phyloP scores from a whole-genome alignment of 2,329 filamentous ascomycete species.

The Sporothrix globosa region DNA sequence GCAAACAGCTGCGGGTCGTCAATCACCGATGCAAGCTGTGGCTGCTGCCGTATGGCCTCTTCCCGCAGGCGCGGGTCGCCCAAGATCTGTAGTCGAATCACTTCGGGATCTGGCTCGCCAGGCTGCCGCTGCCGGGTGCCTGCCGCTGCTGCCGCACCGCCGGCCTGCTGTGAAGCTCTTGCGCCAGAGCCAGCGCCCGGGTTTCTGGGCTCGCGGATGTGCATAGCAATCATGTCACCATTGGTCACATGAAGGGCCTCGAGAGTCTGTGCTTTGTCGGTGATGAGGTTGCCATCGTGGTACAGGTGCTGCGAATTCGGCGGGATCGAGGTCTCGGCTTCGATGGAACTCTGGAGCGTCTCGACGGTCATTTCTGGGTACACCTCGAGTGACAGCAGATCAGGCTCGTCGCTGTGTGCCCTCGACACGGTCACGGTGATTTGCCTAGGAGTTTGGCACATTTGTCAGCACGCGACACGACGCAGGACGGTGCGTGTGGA shows the following conservation, averaged over 20 bases:
- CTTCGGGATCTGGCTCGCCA: slow-evolving; percentile 69
- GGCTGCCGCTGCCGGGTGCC: slow-evolving; percentile 34
- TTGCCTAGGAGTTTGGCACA: slow-evolving; percentile 61
- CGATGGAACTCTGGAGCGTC: slow-evolving; percentile 84
- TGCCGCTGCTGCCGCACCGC: slow-evolving; percentile 43
- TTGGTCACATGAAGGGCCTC: slow-evolving; percentile 79
- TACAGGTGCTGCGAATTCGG: slow-evolving; percentile 79
- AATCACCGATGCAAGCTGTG: slow-evolving; percentile 74
- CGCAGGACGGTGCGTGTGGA: neutral
- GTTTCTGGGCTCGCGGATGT: slow-evolving; percentile 61
- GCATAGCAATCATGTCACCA: slow-evolving; percentile 89
- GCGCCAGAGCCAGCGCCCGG: neutral
- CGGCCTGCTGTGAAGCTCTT: slow-evolving; percentile 47
- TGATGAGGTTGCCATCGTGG: slow-evolving; percentile 82
- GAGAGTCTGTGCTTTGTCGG: slow-evolving; percentile 77
- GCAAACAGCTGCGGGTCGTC: slow-evolving; percentile 78
- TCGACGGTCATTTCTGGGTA: slow-evolving; percentile 80
- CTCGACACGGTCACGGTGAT: slow-evolving; percentile 85
- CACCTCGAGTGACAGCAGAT: slow-evolving; percentile 80
- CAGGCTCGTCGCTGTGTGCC: slow-evolving; percentile 69
- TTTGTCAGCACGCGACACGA: slow-evolving; percentile 5
- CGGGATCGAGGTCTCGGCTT: slow-evolving; percentile 78
- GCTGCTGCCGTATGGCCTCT: slow-evolving; percentile 71
- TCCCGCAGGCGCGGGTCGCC: slow-evolving; percentile 74
- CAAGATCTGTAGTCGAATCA: slow-evolving; percentile 78